These are phyloP conservation scores for Sarcocystis neurona DNA, from an alignment of 169 alveolate species.

Conservation along the genomic window DNA sequence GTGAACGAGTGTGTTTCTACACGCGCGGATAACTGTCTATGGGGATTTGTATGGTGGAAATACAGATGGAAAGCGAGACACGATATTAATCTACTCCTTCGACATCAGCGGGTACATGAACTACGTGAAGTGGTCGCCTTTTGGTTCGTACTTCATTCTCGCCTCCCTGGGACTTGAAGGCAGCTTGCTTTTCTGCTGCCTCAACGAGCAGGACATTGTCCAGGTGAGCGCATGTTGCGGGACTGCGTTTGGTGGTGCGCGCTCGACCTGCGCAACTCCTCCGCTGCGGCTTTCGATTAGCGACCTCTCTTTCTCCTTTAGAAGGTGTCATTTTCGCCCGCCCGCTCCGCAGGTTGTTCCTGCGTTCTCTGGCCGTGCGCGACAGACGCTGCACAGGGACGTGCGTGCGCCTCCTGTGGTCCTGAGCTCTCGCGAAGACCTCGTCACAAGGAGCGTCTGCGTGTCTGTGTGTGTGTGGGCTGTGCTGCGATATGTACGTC, in stretches of 20 bases:
- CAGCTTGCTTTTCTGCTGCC: conserved; percentile 79
- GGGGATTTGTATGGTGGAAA: too few species aligned
- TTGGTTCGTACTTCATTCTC: conserved; percentile 84
- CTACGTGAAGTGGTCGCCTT: conserved; percentile 86
- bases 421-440: too few species aligned
- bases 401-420: too few species aligned
- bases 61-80: conserved; percentile 51
- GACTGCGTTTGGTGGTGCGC: background rate
- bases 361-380: too few species aligned
- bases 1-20: too few species aligned
- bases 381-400: too few species aligned
- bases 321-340: too few species aligned
- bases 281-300: background rate
- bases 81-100: conserved; percentile 74
- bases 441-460: too few species aligned
- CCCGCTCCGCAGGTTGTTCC: too few species aligned
- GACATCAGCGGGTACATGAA: conserved; percentile 80
- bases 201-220: conserved; percentile 83
- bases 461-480: too few species aligned
- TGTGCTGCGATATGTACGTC: too few species aligned
- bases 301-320: background rate
- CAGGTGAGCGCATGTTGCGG: conserved; percentile 70
- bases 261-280: background rate
- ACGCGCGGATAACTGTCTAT: too few species aligned
- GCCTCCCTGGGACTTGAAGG: conserved; percentile 86